These are phyloP conservation scores for Claviceps humidiphila DNA, from an alignment of 2,329 filamentous ascomycete genomes.

Conservation along the genomic window DNA sequence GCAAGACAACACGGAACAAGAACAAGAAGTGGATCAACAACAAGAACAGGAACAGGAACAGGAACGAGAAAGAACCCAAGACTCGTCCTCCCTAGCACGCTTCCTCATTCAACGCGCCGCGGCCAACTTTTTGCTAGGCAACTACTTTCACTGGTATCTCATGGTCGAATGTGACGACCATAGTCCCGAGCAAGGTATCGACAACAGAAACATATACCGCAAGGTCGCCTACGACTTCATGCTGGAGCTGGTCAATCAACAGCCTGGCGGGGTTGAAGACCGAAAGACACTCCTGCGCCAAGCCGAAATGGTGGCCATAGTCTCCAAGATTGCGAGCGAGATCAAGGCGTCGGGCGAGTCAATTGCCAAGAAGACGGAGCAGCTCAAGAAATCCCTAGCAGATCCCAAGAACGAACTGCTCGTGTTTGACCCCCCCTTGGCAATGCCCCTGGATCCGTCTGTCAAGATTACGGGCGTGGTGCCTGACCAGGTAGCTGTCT, in stretches of 20 bases:
- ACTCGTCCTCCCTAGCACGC: conserved; percentile 66
- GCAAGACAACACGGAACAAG: no score
- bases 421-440: conserved; percentile 71
- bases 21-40: no score
- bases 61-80: conserved; percentile 44
- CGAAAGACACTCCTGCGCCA: conserved; percentile 71
- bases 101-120: conserved; percentile 84
- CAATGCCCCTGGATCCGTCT: conserved; percentile 77
- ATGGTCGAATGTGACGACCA: conserved; percentile 93
- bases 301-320: conserved; percentile 74
- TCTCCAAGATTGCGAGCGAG: conserved; percentile 81
- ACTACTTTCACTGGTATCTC: conserved; percentile 95
- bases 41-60: no score
- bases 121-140: conserved; percentile 79
- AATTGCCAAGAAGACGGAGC: conserved; percentile 67
- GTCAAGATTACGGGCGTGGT: conserved; percentile 67
- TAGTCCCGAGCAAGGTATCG: conserved; percentile 59
- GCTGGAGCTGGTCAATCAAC: conserved; percentile 62
- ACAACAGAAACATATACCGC: conserved; percentile 74
- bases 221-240: conserved; percentile 96
- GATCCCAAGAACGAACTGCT: conserved; percentile 86
- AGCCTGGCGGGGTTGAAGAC: conserved; percentile 55
- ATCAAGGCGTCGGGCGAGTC: conserved; percentile 70
- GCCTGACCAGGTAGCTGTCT: conserved; percentile 76
- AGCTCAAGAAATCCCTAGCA: conserved; percentile 68